Percentiles rank a stretch among this genome's conserved stretches.
Conservation (phyloP, 805 yeast genomes). For the Hanseniaspora hatyaiensis region DNA sequence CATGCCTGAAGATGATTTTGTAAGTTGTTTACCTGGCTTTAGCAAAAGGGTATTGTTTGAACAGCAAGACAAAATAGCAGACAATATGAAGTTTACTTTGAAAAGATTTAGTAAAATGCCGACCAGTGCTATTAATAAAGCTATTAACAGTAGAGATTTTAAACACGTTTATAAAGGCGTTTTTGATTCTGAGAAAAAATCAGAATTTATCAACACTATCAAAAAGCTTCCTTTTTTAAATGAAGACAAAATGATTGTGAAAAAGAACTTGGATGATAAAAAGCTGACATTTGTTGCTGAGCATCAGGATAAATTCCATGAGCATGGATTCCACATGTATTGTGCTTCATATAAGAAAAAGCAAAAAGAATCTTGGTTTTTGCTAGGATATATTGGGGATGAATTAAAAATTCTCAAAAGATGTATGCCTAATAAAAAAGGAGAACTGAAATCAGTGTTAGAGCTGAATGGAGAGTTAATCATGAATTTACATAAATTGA, state of each 20-base stretch:
- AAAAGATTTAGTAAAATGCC: conserved; percentile 36
- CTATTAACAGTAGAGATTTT: conserved; percentile 14
- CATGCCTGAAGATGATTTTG: conserved; percentile 74
- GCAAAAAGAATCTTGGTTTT: conserved; percentile 91
- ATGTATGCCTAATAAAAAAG: conserved; percentile 46
- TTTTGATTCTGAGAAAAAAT: conserved; percentile 34
- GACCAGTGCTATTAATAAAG: conserved; percentile 26
- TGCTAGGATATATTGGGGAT: conserved; percentile 41
- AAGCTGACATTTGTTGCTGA: conserved; percentile 36
- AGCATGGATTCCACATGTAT: conserved; percentile 53
- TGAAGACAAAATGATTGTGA: conserved; percentile 32
- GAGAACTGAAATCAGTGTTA: conserved; percentile 33
- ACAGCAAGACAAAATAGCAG: conserved; percentile 18
- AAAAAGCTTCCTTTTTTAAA: conserved; percentile 46
- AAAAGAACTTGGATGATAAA: conserved; percentile 32
- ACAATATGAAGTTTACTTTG: not conserved
- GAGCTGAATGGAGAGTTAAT: conserved; percentile 38
- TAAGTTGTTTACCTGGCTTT: conserved; percentile 34
- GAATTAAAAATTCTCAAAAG: conserved; percentile 61
- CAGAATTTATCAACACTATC: conserved; percentile 43
- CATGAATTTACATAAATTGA: conserved; percentile 24
- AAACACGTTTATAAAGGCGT: conserved; percentile 26
- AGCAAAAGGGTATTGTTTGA: conserved; percentile 25
- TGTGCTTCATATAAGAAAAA: conserved; percentile 77
- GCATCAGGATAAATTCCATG: conserved; percentile 40